phyloP scores from a whole-genome alignment of 371 early-diverging fungal genomes.

The Apophysomyces sp. region DNA sequence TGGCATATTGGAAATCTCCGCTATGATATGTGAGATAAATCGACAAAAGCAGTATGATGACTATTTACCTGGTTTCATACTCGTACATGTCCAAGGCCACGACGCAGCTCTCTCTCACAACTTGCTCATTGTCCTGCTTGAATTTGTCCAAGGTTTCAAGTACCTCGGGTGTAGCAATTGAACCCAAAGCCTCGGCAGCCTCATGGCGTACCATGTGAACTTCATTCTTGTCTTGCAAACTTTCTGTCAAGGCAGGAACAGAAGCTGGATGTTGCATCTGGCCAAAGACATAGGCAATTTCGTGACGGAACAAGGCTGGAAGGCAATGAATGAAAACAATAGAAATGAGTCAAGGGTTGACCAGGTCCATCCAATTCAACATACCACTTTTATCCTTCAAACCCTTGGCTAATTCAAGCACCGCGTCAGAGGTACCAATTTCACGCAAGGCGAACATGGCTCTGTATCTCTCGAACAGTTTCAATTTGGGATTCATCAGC shows the following conservation, averaged over 20 bases:
- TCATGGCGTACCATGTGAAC: slow-evolving; percentile 99
- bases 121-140: slow-evolving; percentile 76
- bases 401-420: slow-evolving; percentile 86
- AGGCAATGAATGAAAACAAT: not conserved
- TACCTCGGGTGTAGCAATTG: slow-evolving; percentile 94
- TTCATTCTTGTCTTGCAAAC: slow-evolving; percentile 75
- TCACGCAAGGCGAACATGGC: slow-evolving; percentile 99
- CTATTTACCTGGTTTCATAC: slow-evolving; percentile 78
- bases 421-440: slow-evolving; percentile 82
- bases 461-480: slow-evolving; percentile 94
- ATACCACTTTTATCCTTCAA: slow-evolving; percentile 72
- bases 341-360: not conserved
- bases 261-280: slow-evolving; percentile 95
- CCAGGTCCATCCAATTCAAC: not conserved
- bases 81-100: slow-evolving; percentile 98
- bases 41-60: not conserved
- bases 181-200: slow-evolving; percentile 99
- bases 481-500: slow-evolving; percentile 69
- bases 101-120: slow-evolving; percentile 95
- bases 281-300: slow-evolving; percentile 98
- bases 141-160: slow-evolving; percentile 74
- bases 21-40: slow-evolving; percentile 4
- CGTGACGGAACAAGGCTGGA: slow-evolving; percentile 95
- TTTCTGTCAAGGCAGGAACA: slow-evolving; percentile 83
- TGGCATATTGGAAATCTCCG: slow-evolving; percentile 72